Evolutionary conservation across 73 alveolate species (phyloP).

Genomic region (Paramecium sonneborni): DNA sequence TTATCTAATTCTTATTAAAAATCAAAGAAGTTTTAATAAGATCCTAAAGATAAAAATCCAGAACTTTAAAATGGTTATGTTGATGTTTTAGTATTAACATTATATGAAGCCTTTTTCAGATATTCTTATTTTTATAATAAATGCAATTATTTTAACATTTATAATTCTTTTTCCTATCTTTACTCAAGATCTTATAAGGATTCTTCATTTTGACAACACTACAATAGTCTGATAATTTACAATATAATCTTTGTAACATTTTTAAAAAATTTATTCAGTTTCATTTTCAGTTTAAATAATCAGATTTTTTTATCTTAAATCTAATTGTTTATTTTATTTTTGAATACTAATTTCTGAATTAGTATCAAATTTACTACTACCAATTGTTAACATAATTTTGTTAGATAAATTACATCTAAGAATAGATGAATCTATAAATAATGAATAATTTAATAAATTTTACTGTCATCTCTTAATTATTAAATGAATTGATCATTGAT

Average conservation of each 20-base stretch:
- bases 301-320: not conserved
- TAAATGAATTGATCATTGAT: not conserved
- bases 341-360: not conserved
- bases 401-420: not conserved
- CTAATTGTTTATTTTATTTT: not conserved
- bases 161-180: slow-evolving; percentile 27
- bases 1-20: not conserved
- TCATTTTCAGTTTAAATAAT: slow-evolving; percentile 9
- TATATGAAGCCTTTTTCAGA: not conserved
- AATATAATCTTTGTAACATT: not conserved
- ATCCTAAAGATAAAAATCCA: not conserved
- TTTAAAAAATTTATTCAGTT: not conserved
- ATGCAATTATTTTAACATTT: not conserved
- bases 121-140: not conserved
- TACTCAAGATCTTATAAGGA: not conserved
- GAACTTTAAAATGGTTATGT: not conserved
- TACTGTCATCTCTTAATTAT: slow-evolving; percentile 1
- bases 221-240: not conserved
- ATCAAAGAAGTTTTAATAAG: not conserved
- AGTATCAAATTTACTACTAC: not conserved
- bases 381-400: not conserved
- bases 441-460: not conserved
- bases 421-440: not conserved
- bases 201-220: not conserved
- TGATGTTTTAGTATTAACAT: not conserved